Evolutionary conservation across 2,329 filamentous ascomycete species (phyloP), one percentile per base, ranked within the genome.

Genomic region (Orbilia blumenaviensis): DNA sequence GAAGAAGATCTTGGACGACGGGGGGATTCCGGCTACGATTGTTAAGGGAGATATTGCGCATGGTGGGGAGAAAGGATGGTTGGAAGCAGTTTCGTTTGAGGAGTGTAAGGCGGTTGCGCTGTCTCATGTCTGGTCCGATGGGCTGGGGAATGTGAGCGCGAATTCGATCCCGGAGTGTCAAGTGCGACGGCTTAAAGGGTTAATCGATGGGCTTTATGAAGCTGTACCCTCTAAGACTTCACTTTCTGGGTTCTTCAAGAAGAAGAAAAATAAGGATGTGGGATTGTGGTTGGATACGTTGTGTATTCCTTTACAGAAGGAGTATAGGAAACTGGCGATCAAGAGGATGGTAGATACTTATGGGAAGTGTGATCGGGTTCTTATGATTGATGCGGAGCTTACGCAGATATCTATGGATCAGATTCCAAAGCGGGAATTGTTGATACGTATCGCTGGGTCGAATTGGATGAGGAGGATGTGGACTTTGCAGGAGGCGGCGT

Each of bases 111-210:
- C 67, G 9, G 56, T 78, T 32, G 78, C 78, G 16, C 44, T 78
- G 18, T 78, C 78, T 12, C 78, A 78, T 34, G 78, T 78, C 14
- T 78, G 78, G 78, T 73, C 78, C 5, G 75, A 78, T n/a, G 78
- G 78, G 12, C 54, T 78, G 18, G 78, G 78, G 12, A 78, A 78
- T 23, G 71, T 69, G 10, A 27, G 18, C 8, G 54, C 36, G n/a
- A 78, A 78, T 54, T 72, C 69, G 27, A 74, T 78, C 34, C 76
- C 78, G 5, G 36, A 52, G n/a, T 78, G 78, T 32, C 78, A 78
- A 50, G 60, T 78, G 6, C 48, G 38, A 32, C 50, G 64, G 27
- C 61, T 77, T 3, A 66, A 78, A 32, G 41, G 56, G 2, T 66
- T 77, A 12, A 63, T 62, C 2, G 56, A 72, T 21, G 16, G 64